Conservation (phyloP, 805 yeast species). For the Yamadazyma kitorensis region DNA sequence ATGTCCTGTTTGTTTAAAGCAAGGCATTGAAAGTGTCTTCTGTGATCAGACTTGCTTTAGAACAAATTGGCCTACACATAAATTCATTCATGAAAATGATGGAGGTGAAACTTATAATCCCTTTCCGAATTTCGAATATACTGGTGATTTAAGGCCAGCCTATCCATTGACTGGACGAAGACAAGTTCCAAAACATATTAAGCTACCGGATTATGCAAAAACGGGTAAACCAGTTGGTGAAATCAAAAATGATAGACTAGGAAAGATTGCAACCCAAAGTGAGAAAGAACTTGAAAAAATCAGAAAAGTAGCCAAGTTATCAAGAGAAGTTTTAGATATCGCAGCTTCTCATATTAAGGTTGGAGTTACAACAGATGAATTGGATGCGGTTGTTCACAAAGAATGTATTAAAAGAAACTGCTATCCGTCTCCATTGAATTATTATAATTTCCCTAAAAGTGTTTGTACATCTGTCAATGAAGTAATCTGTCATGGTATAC, state of each 20-base stretch:
- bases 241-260: conserved; percentile 63
- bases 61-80: conserved; percentile 67
- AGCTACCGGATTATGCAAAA: conserved; percentile 76
- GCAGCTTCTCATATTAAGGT: conserved; percentile 83
- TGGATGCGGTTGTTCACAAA: conserved; percentile 80
- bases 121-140: conserved; percentile 70
- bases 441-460: conserved; percentile 88
- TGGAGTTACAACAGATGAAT: conserved; percentile 89
- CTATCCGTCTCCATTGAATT: conserved; percentile 93
- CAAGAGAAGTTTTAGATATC: conserved; percentile 83
- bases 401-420: conserved; percentile 86
- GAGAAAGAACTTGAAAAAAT: conserved; percentile 69
- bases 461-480: conserved; percentile 93
- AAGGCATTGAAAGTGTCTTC: conserved; percentile 57
- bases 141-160: conserved; percentile 71
- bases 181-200: conserved; percentile 65
- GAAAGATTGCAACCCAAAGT: conserved; percentile 58
- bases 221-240: conserved; percentile 79
- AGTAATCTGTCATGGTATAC: conserved; percentile 95
- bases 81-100: conserved; percentile 62
- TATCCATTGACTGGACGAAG: conserved; percentile 80
- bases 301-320: conserved; percentile 69
- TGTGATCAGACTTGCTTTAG: conserved; percentile 85
- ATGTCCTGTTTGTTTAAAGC: conserved; percentile 91
- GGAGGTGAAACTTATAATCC: conserved; percentile 71